phyloP scores from a whole-genome alignment of 805 yeast species.

The Wickerhamiella qilinensis region DNA sequence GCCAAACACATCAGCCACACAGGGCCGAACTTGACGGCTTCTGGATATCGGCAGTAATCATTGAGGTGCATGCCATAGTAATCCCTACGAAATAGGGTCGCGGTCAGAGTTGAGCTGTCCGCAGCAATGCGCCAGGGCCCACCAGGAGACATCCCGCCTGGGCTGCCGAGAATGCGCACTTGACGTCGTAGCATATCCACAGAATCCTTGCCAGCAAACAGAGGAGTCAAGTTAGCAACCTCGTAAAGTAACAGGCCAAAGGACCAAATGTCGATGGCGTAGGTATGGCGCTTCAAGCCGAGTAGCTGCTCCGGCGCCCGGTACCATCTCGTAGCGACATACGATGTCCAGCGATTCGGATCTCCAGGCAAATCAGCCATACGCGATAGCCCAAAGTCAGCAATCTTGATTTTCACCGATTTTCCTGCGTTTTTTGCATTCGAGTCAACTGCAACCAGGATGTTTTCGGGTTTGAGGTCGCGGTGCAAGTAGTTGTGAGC shows the following conservation, averaged over 20 bases:
- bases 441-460: slow-evolving; percentile 41
- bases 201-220: slow-evolving; percentile 73
- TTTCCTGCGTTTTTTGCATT: slow-evolving; percentile 17
- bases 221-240: slow-evolving; percentile 54
- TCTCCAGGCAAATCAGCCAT: slow-evolving; percentile 34
- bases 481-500: slow-evolving; percentile 56
- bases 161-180: slow-evolving; percentile 57
- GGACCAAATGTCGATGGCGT: slow-evolving; percentile 84
- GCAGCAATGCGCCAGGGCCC: slow-evolving; percentile 9
- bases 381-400: slow-evolving; percentile 90
- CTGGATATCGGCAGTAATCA: neutral
- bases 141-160: slow-evolving; percentile 24
- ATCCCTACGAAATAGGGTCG: slow-evolving; percentile 2
- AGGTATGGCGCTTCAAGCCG: slow-evolving; percentile 39
- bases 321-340: slow-evolving; percentile 95
- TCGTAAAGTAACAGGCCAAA: slow-evolving; percentile 85
- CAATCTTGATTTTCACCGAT: slow-evolving; percentile 55
- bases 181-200: slow-evolving; percentile 64
- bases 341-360: slow-evolving; percentile 50
- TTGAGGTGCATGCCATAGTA: neutral
- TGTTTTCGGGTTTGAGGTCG: slow-evolving; percentile 89
- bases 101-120: slow-evolving; percentile 11
- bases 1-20: neutral
- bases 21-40: neutral
- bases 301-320: slow-evolving; percentile 76